These are phyloP conservation scores for Neurospora crassa DNA, from an alignment of 2,329 filamentous ascomycete species.

Conservation along the genomic window DNA sequence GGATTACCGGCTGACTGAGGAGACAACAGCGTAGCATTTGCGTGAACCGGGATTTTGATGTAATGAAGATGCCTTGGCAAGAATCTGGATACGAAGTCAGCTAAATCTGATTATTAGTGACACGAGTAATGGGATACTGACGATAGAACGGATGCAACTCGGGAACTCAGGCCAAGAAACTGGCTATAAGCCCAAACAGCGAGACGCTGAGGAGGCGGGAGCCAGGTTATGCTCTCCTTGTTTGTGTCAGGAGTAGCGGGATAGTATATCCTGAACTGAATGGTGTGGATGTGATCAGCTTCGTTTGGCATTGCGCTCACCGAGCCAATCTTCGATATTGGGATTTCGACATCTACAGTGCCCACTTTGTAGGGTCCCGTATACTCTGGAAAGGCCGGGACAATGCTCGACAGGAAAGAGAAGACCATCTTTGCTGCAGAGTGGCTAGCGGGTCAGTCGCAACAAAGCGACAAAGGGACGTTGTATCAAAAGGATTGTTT, in stretches of 20 bases:
- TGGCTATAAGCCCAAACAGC: conserved; percentile 67
- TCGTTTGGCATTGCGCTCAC: conserved; percentile 44
- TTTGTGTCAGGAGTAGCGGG: conserved; percentile 48
- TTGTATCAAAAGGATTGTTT: neutral
- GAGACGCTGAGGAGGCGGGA: conserved; percentile 65
- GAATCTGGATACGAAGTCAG: conserved; percentile 33
- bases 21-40: conserved; percentile 56
- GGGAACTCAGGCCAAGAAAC: conserved; percentile 58
- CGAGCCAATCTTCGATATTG: conserved; percentile 48
- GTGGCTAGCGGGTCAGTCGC: neutral
- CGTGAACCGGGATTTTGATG: conserved; percentile 60
- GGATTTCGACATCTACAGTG: conserved; percentile 72
- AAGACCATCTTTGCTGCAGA: neutral
- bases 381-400: conserved; percentile 66
- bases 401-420: conserved; percentile 18
- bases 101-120: neutral
- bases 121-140: conserved; percentile 26
- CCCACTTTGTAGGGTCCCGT: conserved; percentile 72
- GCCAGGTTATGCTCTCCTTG: conserved; percentile 60
- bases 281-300: conserved; percentile 53
- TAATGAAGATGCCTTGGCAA: conserved; percentile 65
- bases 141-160: conserved; percentile 50
- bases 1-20: conserved; percentile 31
- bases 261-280: conserved; percentile 78
- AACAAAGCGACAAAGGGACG: too few species aligned